These are phyloP conservation scores for Peniophora sp. DNA, from an alignment of 1,284 basidiomycete genomes.

Conservation along the genomic window DNA sequence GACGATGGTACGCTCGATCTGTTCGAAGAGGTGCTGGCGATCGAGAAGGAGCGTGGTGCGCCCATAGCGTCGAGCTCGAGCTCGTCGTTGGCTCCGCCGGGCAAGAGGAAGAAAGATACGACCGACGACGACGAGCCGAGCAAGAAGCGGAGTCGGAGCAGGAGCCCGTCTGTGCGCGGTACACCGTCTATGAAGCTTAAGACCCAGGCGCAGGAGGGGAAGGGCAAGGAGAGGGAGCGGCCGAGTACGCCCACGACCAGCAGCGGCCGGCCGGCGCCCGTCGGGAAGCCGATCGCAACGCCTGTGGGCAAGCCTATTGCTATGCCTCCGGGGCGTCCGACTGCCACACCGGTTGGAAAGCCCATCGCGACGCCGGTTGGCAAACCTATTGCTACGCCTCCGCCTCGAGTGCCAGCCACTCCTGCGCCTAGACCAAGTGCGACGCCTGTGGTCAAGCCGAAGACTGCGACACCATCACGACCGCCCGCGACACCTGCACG, in stretches of 20 bases:
- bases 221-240: slow-evolving; percentile 18
- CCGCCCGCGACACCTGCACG: background rate
- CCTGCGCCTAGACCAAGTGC: background rate
- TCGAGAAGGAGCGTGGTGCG: slow-evolving; percentile 48
- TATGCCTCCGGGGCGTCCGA: background rate
- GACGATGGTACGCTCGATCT: slow-evolving; percentile 74
- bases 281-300: no score
- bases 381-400: background rate
- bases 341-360: background rate
- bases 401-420: background rate
- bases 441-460: background rate
- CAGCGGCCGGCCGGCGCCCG: no score
- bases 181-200: slow-evolving; percentile 12
- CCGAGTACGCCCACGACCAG: background rate
- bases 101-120: slow-evolving; percentile 11
- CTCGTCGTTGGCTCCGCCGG: slow-evolving; percentile 6
- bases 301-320: background rate
- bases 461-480: background rate
- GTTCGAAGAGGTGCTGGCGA: slow-evolving; percentile 72
- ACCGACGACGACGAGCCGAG: slow-evolving; percentile 29
- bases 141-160: slow-evolving; percentile 63
- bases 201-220: slow-evolving; percentile 9
- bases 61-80: slow-evolving; percentile 5
- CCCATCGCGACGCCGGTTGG: no score
- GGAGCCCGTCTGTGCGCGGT: slow-evolving; percentile 26